A percentile compares a stretch with the other conserved stretches of the same genome.
These are phyloP conservation scores for apple (Malus domestica) DNA, from an alignment of 306 rosid species.

Conservation along the genomic window DNA sequence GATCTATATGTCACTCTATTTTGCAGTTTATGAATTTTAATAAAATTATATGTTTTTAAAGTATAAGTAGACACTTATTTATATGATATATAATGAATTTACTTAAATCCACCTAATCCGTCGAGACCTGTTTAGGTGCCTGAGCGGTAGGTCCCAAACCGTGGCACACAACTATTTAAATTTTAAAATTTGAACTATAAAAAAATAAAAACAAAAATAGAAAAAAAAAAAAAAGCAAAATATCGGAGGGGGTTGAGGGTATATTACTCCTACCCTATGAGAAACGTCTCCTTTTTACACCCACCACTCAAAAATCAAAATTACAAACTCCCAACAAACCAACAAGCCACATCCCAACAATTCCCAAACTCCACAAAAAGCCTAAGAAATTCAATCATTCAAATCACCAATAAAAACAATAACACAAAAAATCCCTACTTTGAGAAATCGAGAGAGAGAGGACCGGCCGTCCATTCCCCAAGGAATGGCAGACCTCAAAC, in stretches of 20 bases:
- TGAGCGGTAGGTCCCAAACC: too few species aligned
- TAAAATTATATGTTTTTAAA: too few species aligned
- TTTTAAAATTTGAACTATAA: too few species aligned
- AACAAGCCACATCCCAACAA: background rate
- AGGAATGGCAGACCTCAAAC: background rate
- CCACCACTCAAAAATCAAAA: background rate
- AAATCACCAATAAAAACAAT: background rate
- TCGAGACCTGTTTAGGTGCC: accelerated
- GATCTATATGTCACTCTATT: too few species aligned
- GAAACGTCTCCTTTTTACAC: background rate
- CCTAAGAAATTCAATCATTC: background rate
- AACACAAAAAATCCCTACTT: background rate
- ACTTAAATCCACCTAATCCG: too few species aligned
- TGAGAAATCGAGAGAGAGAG: background rate
- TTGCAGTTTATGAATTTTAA: too few species aligned
- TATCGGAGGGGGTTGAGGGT: background rate
- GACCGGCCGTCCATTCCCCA: background rate
- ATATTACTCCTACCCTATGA: constrained; percentile 28
- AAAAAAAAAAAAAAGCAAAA: background rate
- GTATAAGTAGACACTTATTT: too few species aligned
- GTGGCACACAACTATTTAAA: too few species aligned
- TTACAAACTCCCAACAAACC: background rate
- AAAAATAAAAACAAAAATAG: too few species aligned
- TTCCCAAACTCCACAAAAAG: background rate
- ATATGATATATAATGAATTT: too few species aligned